These are phyloP conservation scores for Xylariaceae sp. DNA, from an alignment of 2,329 filamentous ascomycete species.

Conservation along the genomic window DNA sequence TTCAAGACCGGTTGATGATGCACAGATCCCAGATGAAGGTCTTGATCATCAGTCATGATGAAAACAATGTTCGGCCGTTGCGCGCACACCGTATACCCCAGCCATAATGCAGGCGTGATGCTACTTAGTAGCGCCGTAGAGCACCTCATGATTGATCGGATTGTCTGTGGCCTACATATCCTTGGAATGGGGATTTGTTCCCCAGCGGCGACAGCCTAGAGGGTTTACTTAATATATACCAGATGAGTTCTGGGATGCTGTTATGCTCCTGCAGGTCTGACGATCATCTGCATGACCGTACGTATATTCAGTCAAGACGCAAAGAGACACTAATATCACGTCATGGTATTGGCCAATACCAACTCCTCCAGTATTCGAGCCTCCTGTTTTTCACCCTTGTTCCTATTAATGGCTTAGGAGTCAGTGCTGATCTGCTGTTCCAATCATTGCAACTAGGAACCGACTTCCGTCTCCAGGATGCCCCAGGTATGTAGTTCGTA, in stretches of 20 bases:
- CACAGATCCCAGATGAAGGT: conserved; percentile 13
- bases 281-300: neutral
- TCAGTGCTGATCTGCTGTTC: neutral
- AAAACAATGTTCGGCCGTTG: conserved; percentile 15
- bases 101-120: neutral
- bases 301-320: neutral
- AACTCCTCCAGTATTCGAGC: neutral
- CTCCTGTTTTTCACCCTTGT: neutral
- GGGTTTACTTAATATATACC: neutral
- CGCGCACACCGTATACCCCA: neutral
- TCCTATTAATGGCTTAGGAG: neutral
- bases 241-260: neutral
- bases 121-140: neutral
- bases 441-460: neutral
- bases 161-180: neutral
- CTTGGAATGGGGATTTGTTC: neutral
- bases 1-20: conserved; percentile 4
- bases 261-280: no score
- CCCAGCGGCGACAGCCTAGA: neutral
- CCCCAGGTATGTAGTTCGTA: neutral
- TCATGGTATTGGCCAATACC: neutral
- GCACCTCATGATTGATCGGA: neutral
- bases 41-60: conserved; percentile 17
- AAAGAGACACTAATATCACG: neutral
- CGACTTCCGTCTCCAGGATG: neutral